Evolutionary conservation across 345 rosid species (phyloP).

Genomic region (Eucalyptus curtisii): DNA sequence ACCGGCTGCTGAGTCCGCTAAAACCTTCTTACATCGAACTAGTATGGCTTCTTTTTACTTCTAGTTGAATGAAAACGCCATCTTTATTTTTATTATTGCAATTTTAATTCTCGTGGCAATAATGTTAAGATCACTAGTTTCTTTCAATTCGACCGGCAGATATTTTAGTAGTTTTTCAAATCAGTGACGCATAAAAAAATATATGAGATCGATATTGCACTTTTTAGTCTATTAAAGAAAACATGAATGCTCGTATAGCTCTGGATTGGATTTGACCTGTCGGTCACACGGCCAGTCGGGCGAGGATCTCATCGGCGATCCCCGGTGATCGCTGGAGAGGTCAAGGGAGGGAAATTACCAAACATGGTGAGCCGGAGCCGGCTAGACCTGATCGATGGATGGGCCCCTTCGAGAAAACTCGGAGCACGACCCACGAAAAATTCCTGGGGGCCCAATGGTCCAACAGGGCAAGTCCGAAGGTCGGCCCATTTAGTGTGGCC

Average conservation of each 20-base stretch:
- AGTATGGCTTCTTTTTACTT: not conserved
- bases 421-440: not conserved
- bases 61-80: not conserved
- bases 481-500: not conserved
- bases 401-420: not conserved
- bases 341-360: not conserved
- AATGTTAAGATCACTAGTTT: not conserved
- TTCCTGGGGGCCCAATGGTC: not conserved
- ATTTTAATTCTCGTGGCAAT: not conserved
- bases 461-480: not conserved
- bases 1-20: conserved; percentile 5
- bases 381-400: not conserved
- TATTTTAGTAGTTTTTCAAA: not conserved
- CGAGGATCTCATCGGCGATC: not conserved
- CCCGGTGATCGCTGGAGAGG: not conserved
- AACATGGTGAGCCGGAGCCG: not conserved
- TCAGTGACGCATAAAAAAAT: not conserved
- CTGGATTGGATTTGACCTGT: not conserved
- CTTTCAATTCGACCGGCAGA: not conserved
- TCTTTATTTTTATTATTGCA: not conserved
- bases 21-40: not conserved
- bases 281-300: not conserved
- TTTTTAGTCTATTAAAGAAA: not conserved
- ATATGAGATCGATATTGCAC: not conserved
- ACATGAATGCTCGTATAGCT: not conserved